phyloP scores from a whole-genome alignment of 306 rosid genomes.

The Medicago lupulina region DNA sequence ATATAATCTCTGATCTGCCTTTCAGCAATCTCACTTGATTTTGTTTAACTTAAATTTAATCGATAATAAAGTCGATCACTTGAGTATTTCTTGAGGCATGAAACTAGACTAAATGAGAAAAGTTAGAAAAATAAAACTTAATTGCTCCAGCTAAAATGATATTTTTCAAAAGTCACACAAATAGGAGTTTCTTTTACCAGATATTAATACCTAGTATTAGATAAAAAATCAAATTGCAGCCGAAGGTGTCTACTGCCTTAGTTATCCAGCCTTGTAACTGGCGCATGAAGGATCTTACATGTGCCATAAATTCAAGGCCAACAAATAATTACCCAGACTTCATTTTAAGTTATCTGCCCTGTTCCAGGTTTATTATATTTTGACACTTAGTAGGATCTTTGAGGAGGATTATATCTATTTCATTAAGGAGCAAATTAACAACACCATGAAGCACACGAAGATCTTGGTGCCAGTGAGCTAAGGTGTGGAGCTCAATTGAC shows the following conservation, averaged over 20 bases:
- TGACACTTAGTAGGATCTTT: slow-evolving; percentile 54
- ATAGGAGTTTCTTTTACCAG: too few species aligned
- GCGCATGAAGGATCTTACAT: not conserved
- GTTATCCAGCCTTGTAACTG: not conserved
- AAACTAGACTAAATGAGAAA: too few species aligned
- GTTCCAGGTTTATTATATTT: not conserved
- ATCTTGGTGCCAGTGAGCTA: slow-evolving; percentile 80
- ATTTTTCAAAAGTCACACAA: too few species aligned
- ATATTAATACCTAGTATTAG: too few species aligned
- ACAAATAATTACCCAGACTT: slow-evolving; percentile 54
- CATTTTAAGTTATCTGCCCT: not conserved
- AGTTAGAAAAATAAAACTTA: too few species aligned
- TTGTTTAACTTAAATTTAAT: too few species aligned
- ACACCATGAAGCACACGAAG: slow-evolving; percentile 80
- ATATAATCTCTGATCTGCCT: not conserved
- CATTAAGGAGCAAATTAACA: slow-evolving; percentile 45
- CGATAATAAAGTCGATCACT: too few species aligned
- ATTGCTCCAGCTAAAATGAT: too few species aligned
- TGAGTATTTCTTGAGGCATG: too few species aligned
- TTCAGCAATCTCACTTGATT: not conserved
- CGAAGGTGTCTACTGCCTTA: too few species aligned
- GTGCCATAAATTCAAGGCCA: slow-evolving; percentile 69
- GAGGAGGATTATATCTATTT: slow-evolving; percentile 57
- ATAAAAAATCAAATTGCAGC: too few species aligned
- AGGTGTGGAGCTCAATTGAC: slow-evolving; percentile 52